phyloP scores from a whole-genome alignment of 2,329 filamentous ascomycete genomes.

The Thermoascus crustaceus region DNA sequence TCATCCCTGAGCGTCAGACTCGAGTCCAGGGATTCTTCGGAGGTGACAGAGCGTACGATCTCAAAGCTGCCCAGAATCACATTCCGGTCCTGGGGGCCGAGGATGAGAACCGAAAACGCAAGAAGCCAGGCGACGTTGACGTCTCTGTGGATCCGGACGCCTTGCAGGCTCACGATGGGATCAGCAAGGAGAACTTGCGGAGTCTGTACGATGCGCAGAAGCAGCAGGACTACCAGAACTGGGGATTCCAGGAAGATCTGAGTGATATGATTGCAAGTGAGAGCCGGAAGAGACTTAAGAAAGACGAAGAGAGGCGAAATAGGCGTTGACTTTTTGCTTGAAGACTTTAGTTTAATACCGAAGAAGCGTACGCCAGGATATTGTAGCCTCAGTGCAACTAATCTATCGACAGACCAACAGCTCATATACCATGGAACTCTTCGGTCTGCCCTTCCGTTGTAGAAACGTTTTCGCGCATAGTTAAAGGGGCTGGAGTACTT shows the following conservation, averaged over 20 bases:
- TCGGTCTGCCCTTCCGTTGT: too few species aligned
- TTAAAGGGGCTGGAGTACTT: too few species aligned
- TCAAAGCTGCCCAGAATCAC: constrained; percentile 53
- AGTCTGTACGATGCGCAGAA: constrained; percentile 68
- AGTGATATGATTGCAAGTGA: constrained; percentile 95
- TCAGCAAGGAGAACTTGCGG: constrained; percentile 77
- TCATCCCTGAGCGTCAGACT: constrained; percentile 81
- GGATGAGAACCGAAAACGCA: constrained; percentile 70
- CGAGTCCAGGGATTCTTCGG: constrained; percentile 91
- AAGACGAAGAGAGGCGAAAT: constrained; percentile 68
- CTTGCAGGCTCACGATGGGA: constrained; percentile 62
- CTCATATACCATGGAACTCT: too few species aligned
- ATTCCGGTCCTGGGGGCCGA: constrained; percentile 73
- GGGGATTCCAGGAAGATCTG: constrained; percentile 79
- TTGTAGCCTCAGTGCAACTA: too few species aligned
- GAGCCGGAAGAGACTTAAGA: constrained; percentile 80
- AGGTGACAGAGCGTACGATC: constrained; percentile 85
- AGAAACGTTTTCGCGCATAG: too few species aligned
- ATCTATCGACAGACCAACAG: too few species aligned
- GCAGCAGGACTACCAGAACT: constrained; percentile 60
- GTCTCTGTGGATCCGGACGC: constrained; percentile 83
- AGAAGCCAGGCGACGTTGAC: constrained; percentile 94
- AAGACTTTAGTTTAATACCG: too few species aligned
- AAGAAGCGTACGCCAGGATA: too few species aligned
- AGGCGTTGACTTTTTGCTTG: constrained; percentile 44